Evolutionary conservation across 495 filamentous ascomycete species (phyloP), one percentile per base, ranked within the genome.

Genomic region (Friedmanniomyces simplex): DNA sequence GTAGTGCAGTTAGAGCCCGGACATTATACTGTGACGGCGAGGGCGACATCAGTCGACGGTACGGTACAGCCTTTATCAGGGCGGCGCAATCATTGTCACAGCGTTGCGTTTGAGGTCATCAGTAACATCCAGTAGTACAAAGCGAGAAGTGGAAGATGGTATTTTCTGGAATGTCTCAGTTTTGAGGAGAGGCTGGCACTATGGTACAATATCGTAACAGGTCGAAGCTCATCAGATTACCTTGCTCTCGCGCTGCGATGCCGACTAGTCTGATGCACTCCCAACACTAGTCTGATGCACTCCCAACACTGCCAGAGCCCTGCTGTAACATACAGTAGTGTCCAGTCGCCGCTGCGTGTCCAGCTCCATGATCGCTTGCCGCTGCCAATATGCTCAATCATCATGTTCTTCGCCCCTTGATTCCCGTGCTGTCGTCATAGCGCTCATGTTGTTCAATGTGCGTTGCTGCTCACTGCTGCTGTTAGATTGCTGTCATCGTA

Each of bases 81-180:
- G n/a, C 18, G 41, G 11, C 39, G 54, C 6, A 56, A 56, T 48
- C 54, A 56, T 56, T 41, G 42, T 48, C 54, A 56, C 43, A 47
- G 54, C 21, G 54, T 56, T 6, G 16, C 20, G 2, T 22, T 56
- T 22, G 28, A 30, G n/a, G 52, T 45, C 2, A 28, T 37, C 3
- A 37, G 16, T 37, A 16, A 37, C 16, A 37, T 16, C 8, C 16
- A 37, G 34, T 37, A n/a, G n/a, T n/a, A n/a, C n/a, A n/a, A n/a
- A n/a, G n/a, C n/a, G n/a, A n/a, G n/a, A n/a, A n/a, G n/a, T n/a
- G n/a, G n/a, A n/a, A n/a, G n/a, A n/a, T n/a, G n/a, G n/a, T n/a
- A n/a, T n/a, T n/a, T n/a, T n/a, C n/a, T n/a, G n/a, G n/a, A n/a
- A n/a, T n/a, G n/a, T n/a, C n/a, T n/a, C n/a, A n/a, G n/a, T n/a